Base-by-base conservation (phyloP, 495 filamentous ascomycete species). In the Tuber aestivum region DNA sequence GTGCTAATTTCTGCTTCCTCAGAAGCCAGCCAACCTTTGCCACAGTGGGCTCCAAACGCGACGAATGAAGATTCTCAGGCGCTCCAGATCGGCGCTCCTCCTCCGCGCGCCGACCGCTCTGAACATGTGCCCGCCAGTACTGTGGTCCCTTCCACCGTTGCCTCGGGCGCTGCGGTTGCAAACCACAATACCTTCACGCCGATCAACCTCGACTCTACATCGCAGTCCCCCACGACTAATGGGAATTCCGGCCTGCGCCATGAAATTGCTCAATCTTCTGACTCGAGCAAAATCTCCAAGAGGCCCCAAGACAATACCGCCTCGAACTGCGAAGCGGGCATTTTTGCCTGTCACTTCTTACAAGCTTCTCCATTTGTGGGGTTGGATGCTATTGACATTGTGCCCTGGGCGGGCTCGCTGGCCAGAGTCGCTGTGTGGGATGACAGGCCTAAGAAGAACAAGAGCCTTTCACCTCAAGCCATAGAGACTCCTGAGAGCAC, bases 291-390 rank as follows among this genome's bases (percentile, higher is more conserved):
- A 65, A 65, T 35, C 32, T 16, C 56, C 27, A 65, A 65, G 32
- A 65, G 56, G 7, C 27, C 56, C 35, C 32, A 18, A 16, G 27
- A 65, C 56, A 65, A 35, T 65, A 18, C 32, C 56, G 45, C 69
- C 18, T 73, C 78, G n/a, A 50, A 71, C 6, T 78, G 65, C 10
- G 72, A 81, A 32, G 74, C 79, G 9, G 70, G 73, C 14, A n/a
- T 73, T 18, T 82, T 82, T 44, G 80, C 80, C 2, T 68, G 72
- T 32, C 80, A 81, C 37, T 82, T 81, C 23, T 72, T 82, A 21
- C 80, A 82, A 74, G 80, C 80, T 4, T 78, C 79, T 23, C 79
- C 79, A 37, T 73, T 81, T 38, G 65, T 56, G 40, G 76, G 80
- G 18, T 44, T 78, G 38, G 79, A 77, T 27, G 41, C 56, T 23